Conservation (phyloP, 2,329 filamentous ascomycete genomes). For the Orbilia javanica region DNA sequence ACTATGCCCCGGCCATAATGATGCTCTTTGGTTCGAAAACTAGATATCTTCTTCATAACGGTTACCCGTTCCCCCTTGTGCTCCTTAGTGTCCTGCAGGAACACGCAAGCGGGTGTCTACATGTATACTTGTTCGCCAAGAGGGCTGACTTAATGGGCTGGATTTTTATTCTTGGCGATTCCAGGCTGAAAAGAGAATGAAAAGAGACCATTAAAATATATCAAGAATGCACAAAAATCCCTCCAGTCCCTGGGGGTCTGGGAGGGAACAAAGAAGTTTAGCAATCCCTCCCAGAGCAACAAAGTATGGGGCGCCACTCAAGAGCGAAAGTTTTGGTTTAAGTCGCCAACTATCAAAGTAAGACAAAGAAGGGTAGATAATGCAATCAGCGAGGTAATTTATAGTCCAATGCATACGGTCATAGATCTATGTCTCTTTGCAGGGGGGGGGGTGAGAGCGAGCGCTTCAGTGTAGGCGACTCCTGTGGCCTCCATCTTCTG, state of each 20-base stretch:
- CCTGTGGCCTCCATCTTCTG: no score
- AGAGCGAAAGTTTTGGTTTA: neutral
- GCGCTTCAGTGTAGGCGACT: no score
- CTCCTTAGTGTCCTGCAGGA: neutral
- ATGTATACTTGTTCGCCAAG: no score
- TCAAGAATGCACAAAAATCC: no score
- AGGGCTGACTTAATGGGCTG: no score
- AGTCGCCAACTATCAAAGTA: slow-evolving; percentile 21
- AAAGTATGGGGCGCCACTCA: neutral
- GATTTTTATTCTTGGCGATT: no score
- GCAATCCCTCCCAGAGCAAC: no score
- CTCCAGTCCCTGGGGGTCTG: no score
- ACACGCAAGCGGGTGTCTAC: slow-evolving; percentile 13
- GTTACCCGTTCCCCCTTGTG: neutral
- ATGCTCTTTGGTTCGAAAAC: neutral
- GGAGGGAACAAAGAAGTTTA: neutral
- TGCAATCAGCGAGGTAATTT: neutral
- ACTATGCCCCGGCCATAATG: no score
- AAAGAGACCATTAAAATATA: no score
- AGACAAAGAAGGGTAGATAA: neutral
- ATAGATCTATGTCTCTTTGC: neutral
- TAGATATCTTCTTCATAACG: neutral
- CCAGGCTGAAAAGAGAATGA: no score
- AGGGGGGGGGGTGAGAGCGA: no score
- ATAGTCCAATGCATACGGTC: neutral